These are phyloP conservation scores for Lizonia empirigonia DNA, from an alignment of 2,329 filamentous ascomycete genomes.

Conservation along the genomic window DNA sequence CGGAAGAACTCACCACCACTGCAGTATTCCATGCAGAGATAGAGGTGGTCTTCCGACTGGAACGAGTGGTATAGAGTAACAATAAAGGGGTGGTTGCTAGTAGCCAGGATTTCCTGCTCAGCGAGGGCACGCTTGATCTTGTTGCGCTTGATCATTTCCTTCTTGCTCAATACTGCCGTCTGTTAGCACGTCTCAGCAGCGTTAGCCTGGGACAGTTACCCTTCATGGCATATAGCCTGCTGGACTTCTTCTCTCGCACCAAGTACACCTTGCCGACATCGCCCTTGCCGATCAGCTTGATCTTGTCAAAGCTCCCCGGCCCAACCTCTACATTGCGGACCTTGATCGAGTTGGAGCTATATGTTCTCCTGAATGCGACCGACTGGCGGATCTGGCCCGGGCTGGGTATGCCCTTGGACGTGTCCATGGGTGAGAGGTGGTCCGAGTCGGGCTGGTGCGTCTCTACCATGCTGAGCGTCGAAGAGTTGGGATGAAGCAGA, in stretches of 20 bases:
- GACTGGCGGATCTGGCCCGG: constrained; percentile 68
- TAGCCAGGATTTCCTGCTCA: constrained; percentile 96
- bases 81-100: constrained; percentile 98
- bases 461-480: constrained; percentile 62
- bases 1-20: constrained; percentile 98
- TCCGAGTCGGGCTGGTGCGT: constrained; percentile 40
- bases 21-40: constrained; percentile 99
- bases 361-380: constrained; percentile 87
- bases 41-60: constrained; percentile 97
- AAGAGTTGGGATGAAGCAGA: constrained; percentile 60
- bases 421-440: constrained; percentile 41
- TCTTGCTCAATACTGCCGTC: constrained; percentile 86
- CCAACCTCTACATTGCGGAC: constrained; percentile 96
- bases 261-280: constrained; percentile 99
- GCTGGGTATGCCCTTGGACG: constrained; percentile 63
- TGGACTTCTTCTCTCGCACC: constrained; percentile 97
- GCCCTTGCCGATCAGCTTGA: constrained; percentile 98
- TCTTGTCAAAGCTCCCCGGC: constrained; percentile 97
- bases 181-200: constrained; percentile 32
- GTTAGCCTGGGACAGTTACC: constrained; percentile 60
- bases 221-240: constrained; percentile 96
- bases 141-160: constrained; percentile 99
- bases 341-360: constrained; percentile 99
- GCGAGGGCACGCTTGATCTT: constrained; percentile 99
- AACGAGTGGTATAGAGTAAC: constrained; percentile 99